These are phyloP conservation scores for Panaeolus cyanescens DNA, from an alignment of 768 basidiomycete genomes.

Conservation along the genomic window DNA sequence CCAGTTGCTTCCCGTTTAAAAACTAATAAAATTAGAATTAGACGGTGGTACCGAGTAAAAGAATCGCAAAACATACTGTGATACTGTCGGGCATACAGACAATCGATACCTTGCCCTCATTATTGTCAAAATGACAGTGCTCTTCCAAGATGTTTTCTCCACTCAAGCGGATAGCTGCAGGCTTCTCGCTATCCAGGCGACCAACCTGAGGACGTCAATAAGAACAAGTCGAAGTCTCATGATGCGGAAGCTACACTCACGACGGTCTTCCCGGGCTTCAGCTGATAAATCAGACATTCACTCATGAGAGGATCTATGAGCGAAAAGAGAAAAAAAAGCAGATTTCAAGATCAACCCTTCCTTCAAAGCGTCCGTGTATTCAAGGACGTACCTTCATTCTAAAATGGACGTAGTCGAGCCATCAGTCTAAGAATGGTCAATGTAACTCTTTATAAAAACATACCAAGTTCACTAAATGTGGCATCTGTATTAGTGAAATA, in stretches of 20 bases:
- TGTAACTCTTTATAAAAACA: constrained; percentile 31
- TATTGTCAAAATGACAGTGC: constrained; percentile 91
- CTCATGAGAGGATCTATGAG: constrained; percentile 89
- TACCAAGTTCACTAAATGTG: constrained; percentile 91
- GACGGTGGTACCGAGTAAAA: constrained; percentile 2
- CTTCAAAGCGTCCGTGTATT: constrained; percentile 8
- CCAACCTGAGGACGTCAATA: constrained; percentile 60
- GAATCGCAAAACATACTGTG: constrained; percentile 56
- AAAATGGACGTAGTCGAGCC: constrained; percentile 7
- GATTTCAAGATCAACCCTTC: constrained; percentile 16
- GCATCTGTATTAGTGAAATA: constrained; percentile 57
- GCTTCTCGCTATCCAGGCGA: constrained; percentile 78
- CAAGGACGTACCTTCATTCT: constrained; percentile 69
- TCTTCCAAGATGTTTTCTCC: constrained; percentile 91
- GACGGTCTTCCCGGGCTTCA: constrained; percentile 82
- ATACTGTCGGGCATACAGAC: constrained; percentile 79
- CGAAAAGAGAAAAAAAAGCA: constrained; percentile 6
- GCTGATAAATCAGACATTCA: constrained; percentile 91
- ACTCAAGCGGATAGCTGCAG: constrained; percentile 88
- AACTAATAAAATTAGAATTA: constrained; percentile 78
- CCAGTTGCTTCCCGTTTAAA: constrained; percentile 89
- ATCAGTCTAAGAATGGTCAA: not conserved
- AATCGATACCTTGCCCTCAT: constrained; percentile 81
- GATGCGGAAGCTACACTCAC: constrained; percentile 39
- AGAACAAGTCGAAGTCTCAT: not conserved